Evolutionary conservation across 2,329 filamentous ascomycete genomes (phyloP), one percentile per base, ranked within the genome.

Genomic region (Dothidotthia symphoricarpi): DNA sequence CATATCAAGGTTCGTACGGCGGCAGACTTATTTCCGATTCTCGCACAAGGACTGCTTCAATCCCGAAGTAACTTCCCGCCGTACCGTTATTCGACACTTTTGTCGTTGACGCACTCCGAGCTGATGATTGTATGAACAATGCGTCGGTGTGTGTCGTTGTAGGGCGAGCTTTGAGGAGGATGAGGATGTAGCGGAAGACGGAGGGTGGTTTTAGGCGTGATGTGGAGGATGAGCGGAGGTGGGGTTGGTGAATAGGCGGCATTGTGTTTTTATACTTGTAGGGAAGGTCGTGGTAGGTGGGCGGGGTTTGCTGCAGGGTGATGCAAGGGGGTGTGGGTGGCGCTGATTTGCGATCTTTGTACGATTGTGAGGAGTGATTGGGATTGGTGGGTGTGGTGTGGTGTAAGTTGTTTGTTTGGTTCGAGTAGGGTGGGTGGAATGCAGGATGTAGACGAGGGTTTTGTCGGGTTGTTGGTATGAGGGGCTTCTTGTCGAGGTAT

Each of bases 121-220:
- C 32, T 17, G 28, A 28, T 2, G 41, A 28, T 42, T 51, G 51
- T 4, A 39, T 33, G 22, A 39, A 49, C n/a, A 56, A 25, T 2
- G 33, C 32, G 28, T 41, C 34, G 38, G 57, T 41, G 24, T 57
- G 50, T 7, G 39, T 34, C 7, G 28, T n/a, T 9, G 49, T 41
- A 6, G 57, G 59, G 8, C 53, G 44, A 12, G 57, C 59, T 48
- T 57, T 61, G 12, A 61, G 52, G 2, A 63, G 40, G 15, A 60
- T 57, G 31, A 60, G 39, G 3, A 54, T 47, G 45, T 60, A 61
- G 39, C 46, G 55, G 17, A 59, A 36, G 25, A 51, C 39, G 4
- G 59, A 61, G 4, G 53, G 57, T 3, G 51, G 32, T 52, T 58
- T 16, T 25, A 41, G 46, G 41, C n/a, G n/a, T n/a, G n/a, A 49